phyloP scores from a whole-genome alignment of 768 basidiomycete genomes.

The Artomyces pyxidatus region DNA sequence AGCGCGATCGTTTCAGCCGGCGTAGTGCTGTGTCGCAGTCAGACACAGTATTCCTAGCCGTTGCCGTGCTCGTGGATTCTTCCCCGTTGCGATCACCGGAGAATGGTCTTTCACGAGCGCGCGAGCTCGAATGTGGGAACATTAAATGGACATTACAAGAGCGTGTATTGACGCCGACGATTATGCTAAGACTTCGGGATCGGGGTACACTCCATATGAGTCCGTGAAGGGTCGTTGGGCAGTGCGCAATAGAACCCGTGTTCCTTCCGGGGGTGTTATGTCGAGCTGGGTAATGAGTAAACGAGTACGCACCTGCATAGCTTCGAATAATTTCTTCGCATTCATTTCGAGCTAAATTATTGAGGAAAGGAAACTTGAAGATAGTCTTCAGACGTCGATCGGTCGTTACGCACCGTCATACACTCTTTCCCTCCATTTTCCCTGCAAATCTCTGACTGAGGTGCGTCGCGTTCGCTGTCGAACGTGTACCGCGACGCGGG shows the following conservation, averaged over 20 bases:
- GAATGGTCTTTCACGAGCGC: too few relatives aligned
- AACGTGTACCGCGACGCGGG: constrained; percentile 51
- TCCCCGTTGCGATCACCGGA: too few relatives aligned
- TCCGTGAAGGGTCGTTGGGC: constrained; percentile 56
- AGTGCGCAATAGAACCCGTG: constrained; percentile 63
- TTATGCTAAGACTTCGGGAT: constrained; percentile 36
- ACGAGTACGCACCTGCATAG: constrained; percentile 57
- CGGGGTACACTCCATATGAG: constrained; percentile 65
- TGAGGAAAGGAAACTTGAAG: constrained; percentile 19
- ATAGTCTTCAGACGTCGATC: background rate
- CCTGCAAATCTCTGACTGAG: constrained; percentile 52
- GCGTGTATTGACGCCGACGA: too few relatives aligned
- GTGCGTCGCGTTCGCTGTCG: constrained; percentile 50
- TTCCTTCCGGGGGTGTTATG: constrained; percentile 28
- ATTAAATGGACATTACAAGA: too few relatives aligned
- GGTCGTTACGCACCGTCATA: constrained; percentile 36
- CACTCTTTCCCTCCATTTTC: constrained; percentile 41
- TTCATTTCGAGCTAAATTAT: constrained; percentile 60
- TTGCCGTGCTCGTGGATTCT: too few relatives aligned
- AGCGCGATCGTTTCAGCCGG: too few relatives aligned
- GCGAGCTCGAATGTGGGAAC: too few relatives aligned
- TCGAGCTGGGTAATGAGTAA: background rate
- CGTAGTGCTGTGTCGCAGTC: too few relatives aligned
- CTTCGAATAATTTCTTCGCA: constrained; percentile 52
- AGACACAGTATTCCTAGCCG: too few relatives aligned